Percentiles rank a stretch among this genome's conserved stretches.
phyloP scores from a whole-genome alignment of 805 yeast genomes.

The Saccharomycopsis sp. region DNA sequence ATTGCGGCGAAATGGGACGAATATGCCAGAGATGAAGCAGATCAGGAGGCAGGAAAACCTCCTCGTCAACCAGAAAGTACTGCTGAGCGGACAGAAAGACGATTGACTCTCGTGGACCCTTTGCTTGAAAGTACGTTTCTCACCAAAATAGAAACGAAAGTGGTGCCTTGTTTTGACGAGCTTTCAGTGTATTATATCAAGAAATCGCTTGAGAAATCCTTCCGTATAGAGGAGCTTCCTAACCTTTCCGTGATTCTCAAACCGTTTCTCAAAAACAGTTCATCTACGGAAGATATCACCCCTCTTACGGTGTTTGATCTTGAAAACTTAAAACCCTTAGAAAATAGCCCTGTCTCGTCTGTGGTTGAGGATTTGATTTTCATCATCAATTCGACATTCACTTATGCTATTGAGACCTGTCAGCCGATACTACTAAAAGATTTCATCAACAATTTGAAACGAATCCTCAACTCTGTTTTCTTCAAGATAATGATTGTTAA shows the following conservation, averaged over 20 bases:
- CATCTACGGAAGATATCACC: neutral
- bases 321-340: constrained; percentile 32
- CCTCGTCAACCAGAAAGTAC: neutral
- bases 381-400: constrained; percentile 59
- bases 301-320: constrained; percentile 4
- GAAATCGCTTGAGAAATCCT: constrained; percentile 75
- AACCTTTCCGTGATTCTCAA: constrained; percentile 35
- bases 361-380: constrained; percentile 80
- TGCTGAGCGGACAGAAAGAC: constrained; percentile 16
- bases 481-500: constrained; percentile 47
- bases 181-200: constrained; percentile 62
- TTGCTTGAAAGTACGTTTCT: constrained; percentile 48
- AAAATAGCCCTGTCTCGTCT: constrained; percentile 67
- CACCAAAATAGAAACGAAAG: constrained; percentile 44
- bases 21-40: constrained; percentile 23
- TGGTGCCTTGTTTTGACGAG: constrained; percentile 57
- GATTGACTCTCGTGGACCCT: constrained; percentile 42
- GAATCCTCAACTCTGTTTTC: constrained; percentile 58
- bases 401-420: constrained; percentile 67
- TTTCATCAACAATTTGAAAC: constrained; percentile 48
- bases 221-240: constrained; percentile 73
- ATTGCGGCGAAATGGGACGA: constrained; percentile 62
- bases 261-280: constrained; percentile 9
- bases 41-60: neutral
- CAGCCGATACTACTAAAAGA: constrained; percentile 47